Base-by-base conservation (phyloP, 495 filamentous ascomycete genomes). In the Xylona heveae region DNA sequence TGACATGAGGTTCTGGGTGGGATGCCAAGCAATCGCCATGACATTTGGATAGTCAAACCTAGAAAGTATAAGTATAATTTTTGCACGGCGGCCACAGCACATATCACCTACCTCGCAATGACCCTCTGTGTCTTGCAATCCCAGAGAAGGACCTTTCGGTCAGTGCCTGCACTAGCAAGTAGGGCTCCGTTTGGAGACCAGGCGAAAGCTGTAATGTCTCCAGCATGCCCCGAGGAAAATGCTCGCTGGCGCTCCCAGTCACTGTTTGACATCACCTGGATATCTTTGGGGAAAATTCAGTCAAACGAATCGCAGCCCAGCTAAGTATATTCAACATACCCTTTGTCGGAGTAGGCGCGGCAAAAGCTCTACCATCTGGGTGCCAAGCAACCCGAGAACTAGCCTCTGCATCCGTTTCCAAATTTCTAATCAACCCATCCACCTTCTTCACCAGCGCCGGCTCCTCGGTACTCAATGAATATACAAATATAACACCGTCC, bases 181-280 rank as follows among this genome's bases (percentile, higher is more conserved):
- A 95, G 57, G 0, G 82, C 77, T 13, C 88, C 88, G 51, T 95
- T 97, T 2, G 83, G 83, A 9, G 84, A 88, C 88, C 88, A 97
- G 25, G 71, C 69, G 12, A 85, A 54, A 8, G 85, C 74, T 0
- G 82, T 92, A 38, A 97, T 72, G 42, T 90, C 78, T 15, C 75
- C 78, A 17, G 66, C 73, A 42, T 95, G 90, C 1, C 78, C 82
- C 16, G 66, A 66, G 5, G 67, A 45, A 43, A 95, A 95, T 0
- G 50, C 45, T 40, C 76, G 66, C 47, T 94, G 81, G 34, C 69
- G 72, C 46, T 78, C 76, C 74, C 84, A 92, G 42, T 88, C 78
- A n/a, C 66, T 63, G 34, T 66, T 65, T 15, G 84, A 91, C 27
- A 92, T 62, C 10, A 94, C 68, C 36, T 85, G 73, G 14, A 95